Evolutionary conservation across 352 stramenopile species (phyloP).

Genomic region (Globisporangium lucens): DNA sequence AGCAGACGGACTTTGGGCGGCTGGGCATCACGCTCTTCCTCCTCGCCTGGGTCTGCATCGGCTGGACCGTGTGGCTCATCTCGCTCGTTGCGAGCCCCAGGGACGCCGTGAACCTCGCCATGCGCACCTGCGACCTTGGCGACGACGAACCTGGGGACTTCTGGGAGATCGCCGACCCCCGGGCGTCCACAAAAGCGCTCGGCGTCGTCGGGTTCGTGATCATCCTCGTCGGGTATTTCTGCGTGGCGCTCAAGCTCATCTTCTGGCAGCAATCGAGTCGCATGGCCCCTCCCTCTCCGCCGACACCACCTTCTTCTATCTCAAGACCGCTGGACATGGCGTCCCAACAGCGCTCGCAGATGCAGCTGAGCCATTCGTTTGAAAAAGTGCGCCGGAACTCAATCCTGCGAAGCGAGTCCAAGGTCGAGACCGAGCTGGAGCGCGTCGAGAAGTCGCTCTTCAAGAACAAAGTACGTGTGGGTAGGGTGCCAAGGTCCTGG

Average conservation of each 20-base stretch:
- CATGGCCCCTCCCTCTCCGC: not conserved
- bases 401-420: constrained; percentile 5
- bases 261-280: constrained; percentile 17
- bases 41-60: constrained; percentile 12
- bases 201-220: constrained; percentile 4
- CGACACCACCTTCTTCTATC: not conserved
- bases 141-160: constrained; percentile 6
- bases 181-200: constrained; percentile 4
- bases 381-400: constrained; percentile 7
- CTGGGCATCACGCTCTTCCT: constrained; percentile 15
- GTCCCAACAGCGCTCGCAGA: not conserved
- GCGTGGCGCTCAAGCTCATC: constrained; percentile 13
- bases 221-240: constrained; percentile 11
- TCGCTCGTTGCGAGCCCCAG: constrained; percentile 6
- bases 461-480: constrained; percentile 8
- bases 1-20: constrained; percentile 13
- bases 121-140: constrained; percentile 8
- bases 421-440: constrained; percentile 12
- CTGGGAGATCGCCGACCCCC: constrained; percentile 5
- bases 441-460: constrained; percentile 5
- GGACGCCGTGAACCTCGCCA: constrained; percentile 7
- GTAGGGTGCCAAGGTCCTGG: not conserved
- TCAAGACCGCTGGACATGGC: not conserved
- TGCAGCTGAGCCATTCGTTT: constrained; percentile 9
- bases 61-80: constrained; percentile 17